These are phyloP conservation scores for Rhizophora apiculata DNA, from an alignment of 345 rosid genomes.

Conservation along the genomic window DNA sequence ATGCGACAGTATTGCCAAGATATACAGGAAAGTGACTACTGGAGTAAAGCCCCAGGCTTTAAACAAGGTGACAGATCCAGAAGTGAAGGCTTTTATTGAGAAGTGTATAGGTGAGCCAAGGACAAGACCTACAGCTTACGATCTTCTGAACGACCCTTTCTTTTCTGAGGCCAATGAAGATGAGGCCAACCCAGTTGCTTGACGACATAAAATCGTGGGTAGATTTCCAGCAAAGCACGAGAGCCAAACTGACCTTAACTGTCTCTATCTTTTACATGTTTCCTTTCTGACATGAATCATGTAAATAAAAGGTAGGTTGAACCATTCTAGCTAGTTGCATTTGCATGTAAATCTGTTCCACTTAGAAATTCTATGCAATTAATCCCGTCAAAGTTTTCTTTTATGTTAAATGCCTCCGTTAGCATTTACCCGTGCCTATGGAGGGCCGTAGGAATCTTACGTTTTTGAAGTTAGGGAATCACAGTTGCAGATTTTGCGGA, in stretches of 20 bases:
- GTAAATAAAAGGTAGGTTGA: constrained; percentile 8
- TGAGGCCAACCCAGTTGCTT: constrained; percentile 28
- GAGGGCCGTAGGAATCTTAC: too few relatives aligned
- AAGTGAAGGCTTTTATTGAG: constrained; percentile 57
- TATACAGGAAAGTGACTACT: constrained; percentile 61
- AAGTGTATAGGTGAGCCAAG: constrained; percentile 59
- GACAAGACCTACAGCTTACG: constrained; percentile 62
- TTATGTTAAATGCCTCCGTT: too few relatives aligned
- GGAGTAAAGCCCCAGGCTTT: constrained; percentile 56
- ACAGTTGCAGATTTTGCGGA: too few relatives aligned
- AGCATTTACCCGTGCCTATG: too few relatives aligned
- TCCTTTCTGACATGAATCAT: background rate
- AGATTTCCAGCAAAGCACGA: background rate
- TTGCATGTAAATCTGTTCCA: background rate
- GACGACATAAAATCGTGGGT: background rate
- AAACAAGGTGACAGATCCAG: constrained; percentile 42
- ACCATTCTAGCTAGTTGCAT: constrained; percentile 1
- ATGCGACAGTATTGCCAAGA: constrained; percentile 64
- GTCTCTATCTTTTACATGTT: background rate
- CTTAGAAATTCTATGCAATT: background rate
- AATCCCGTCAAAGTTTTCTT: background rate
- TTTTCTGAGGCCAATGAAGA: constrained; percentile 42
- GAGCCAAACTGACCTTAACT: background rate
- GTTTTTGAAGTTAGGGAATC: too few relatives aligned
- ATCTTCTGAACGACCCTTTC: constrained; percentile 61